Base-by-base conservation (phyloP, 2,329 filamentous ascomycete genomes). In the Fusarium sp. region DNA sequence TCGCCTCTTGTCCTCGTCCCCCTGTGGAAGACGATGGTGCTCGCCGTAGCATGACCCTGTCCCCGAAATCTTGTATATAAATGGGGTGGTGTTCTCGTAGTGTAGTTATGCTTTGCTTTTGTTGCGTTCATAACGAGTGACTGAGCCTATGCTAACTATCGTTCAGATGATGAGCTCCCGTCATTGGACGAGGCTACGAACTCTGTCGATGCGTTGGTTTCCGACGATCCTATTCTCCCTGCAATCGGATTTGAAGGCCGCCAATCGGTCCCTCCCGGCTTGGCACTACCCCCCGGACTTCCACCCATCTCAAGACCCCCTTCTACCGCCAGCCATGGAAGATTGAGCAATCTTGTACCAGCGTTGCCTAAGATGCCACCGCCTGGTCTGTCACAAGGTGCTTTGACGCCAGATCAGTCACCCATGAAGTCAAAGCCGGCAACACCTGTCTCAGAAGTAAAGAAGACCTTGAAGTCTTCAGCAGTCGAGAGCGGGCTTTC, bases 151-250 rank as follows among this genome's bases (percentile, higher is more conserved):
- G 82, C 84, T 87, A 81, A 87, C 78, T 73, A 73, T 76, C 75
- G 74, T 76, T 72, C 81, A 92, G 90, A 91, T 79, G 89, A 91
- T 74, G 86, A 88, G 51, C 78, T 88, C n/a, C 82, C 84, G 61
- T 86, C 85, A 13, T 81, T 90, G 47, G 88, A 90, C 66, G 89
- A 90, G 69, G 89, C 86, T 14, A 85, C 84, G 4, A 83, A 84
- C 45, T 89, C 87, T n/a, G 87, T 93, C 42, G 90, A 92, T 76
- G 89, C 89, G 5, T 80, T 93, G 6, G 90, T 93, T 14, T 87
- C 89, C 23, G 90, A 93, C 74, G 81, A 87, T 12, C 72, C 69
- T 28, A 67, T 64, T 23, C 49, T 63, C 11, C 60, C 69, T 51
- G 28, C 65, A 55, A 54, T 42, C 40, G 68, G 63, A 28, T 11